Percentiles rank a stretch among this genome's conserved stretches.
These are phyloP conservation scores for Albizia julibrissin DNA, from an alignment of 306 rosid genomes.

Conservation along the genomic window DNA sequence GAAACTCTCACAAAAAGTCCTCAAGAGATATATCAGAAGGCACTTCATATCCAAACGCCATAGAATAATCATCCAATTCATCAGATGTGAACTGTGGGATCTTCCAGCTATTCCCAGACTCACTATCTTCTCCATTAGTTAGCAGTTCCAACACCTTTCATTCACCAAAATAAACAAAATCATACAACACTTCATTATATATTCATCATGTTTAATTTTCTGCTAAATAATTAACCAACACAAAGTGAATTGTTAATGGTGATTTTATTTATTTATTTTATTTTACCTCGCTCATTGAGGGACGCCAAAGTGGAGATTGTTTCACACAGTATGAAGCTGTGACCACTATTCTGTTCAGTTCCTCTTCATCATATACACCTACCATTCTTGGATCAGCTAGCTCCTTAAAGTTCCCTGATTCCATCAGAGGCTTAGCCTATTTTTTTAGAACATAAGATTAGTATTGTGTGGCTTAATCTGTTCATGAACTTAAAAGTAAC, in stretches of 20 bases:
- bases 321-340: constrained; percentile 87
- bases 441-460: not conserved
- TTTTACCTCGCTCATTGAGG: constrained; percentile 78
- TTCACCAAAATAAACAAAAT: not conserved
- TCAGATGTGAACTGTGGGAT: constrained; percentile 77
- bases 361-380: constrained; percentile 63
- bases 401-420: constrained; percentile 66
- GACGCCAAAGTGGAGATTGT: constrained; percentile 77
- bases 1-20: constrained; percentile 48
- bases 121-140: constrained; percentile 54
- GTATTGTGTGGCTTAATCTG: not conserved
- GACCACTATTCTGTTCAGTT: constrained; percentile 59
- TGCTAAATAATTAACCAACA: not conserved
- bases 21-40: constrained; percentile 60
- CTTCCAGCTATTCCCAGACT: constrained; percentile 65
- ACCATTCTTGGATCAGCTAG: constrained; percentile 75
- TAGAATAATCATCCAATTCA: constrained; percentile 86
- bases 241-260: not conserved
- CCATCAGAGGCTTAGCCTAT: constrained; percentile 85
- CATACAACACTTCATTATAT: not conserved
- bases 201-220: not conserved
- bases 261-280: not conserved
- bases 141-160: constrained; percentile 71
- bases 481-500: not conserved
- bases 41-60: constrained; percentile 76